Conservation (phyloP, 2,329 filamentous ascomycete species). For the Mycosphaerelloides madeirae region DNA sequence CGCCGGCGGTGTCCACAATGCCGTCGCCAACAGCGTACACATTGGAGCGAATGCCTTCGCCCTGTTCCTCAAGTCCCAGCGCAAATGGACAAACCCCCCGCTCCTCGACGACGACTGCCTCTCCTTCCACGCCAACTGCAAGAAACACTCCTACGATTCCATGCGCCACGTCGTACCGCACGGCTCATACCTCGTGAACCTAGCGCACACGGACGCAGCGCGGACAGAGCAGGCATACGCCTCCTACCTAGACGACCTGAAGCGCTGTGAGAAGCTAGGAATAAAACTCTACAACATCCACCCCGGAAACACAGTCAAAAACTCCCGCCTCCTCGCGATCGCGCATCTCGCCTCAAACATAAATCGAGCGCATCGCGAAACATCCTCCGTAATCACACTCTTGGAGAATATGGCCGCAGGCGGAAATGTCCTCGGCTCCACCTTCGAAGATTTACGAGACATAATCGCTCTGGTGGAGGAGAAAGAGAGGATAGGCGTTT, state of each 20-base stretch:
- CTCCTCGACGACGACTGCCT: slow-evolving; percentile 63
- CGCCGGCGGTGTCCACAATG: slow-evolving; percentile 87
- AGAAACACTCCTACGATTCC: slow-evolving; percentile 66
- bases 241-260: slow-evolving; percentile 81
- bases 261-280: slow-evolving; percentile 77
- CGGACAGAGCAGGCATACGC: slow-evolving; percentile 83
- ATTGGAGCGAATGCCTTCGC: slow-evolving; percentile 81
- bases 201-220: slow-evolving; percentile 73
- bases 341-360: slow-evolving; percentile 74
- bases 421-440: slow-evolving; percentile 80
- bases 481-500: slow-evolving; percentile 82
- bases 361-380: slow-evolving; percentile 71
- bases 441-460: slow-evolving; percentile 79
- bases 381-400: slow-evolving; percentile 71
- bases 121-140: slow-evolving; percentile 65
- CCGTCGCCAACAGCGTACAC: slow-evolving; percentile 51
- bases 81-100: slow-evolving; percentile 85
- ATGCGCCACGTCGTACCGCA: slow-evolving; percentile 77
- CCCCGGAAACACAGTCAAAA: slow-evolving; percentile 69
- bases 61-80: slow-evolving; percentile 91
- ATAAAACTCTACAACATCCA: slow-evolving; percentile 98
- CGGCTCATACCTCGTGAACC: slow-evolving; percentile 93
- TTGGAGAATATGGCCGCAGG: slow-evolving; percentile 93
- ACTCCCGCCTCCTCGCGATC: slow-evolving; percentile 63
- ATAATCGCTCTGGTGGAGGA: slow-evolving; percentile 77